Evolutionary conservation across 805 yeast species (phyloP).

Genomic region (Wickerhamomyces strasburgensis): DNA sequence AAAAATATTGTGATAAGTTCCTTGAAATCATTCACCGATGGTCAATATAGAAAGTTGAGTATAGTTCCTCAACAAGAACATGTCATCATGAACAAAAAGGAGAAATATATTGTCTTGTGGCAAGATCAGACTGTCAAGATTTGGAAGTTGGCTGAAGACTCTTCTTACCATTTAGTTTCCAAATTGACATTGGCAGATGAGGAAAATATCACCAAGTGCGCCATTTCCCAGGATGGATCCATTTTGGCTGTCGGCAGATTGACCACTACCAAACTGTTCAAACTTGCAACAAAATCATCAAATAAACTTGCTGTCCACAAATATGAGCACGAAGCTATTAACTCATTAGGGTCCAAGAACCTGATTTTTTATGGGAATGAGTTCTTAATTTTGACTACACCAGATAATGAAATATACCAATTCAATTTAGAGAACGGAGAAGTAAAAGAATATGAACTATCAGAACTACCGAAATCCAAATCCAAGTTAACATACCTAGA

Average conservation of each 20-base stretch:
- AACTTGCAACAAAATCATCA: constrained; percentile 38
- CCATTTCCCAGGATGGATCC: constrained; percentile 59
- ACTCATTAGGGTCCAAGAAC: constrained; percentile 51
- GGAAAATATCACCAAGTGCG: constrained; percentile 69
- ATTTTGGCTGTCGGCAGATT: constrained; percentile 69
- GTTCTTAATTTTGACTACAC: constrained; percentile 46
- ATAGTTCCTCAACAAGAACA: constrained; percentile 53
- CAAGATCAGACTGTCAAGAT: constrained; percentile 75
- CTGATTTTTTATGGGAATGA: constrained; percentile 44
- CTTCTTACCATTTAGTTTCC: constrained; percentile 54
- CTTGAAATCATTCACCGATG: constrained; percentile 59
- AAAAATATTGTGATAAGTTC: constrained; percentile 60
- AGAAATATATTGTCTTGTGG: constrained; percentile 66
- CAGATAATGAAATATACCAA: constrained; percentile 55
- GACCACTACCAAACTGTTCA: constrained; percentile 63
- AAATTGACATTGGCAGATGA: constrained; percentile 67
- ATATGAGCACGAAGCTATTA: constrained; percentile 35
- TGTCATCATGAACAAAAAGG: constrained; percentile 40
- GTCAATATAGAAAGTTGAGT: constrained; percentile 67
- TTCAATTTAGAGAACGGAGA: constrained; percentile 24
- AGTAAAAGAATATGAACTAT: constrained; percentile 33
- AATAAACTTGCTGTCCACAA: constrained; percentile 45
- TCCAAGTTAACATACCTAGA: constrained; percentile 41
- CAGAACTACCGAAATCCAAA: constrained; percentile 31
- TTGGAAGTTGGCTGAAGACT: constrained; percentile 54